These are phyloP conservation scores for Inga oerstediana DNA, from an alignment of 306 rosid species.

Conservation along the genomic window DNA sequence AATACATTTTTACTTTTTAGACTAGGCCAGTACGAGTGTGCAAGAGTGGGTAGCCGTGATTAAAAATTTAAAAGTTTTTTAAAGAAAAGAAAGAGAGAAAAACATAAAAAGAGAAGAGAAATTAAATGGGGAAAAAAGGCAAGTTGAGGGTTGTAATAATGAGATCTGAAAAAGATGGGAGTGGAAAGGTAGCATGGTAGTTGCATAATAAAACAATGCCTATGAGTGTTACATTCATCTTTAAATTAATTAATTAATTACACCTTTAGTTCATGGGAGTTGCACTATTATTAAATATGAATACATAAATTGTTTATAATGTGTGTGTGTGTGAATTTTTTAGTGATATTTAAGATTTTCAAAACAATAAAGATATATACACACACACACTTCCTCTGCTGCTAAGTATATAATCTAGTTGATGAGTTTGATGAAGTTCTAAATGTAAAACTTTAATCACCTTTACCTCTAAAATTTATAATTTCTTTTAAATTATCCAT, in stretches of 20 bases:
- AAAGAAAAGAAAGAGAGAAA: not conserved
- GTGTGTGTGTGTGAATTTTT: too few relatives aligned
- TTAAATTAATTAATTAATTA: not conserved
- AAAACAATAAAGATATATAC: too few relatives aligned
- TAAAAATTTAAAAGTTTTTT: not conserved
- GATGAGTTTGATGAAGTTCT: too few relatives aligned
- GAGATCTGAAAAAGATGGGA: slow-evolving; percentile 26
- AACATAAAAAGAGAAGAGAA: not conserved
- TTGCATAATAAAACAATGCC: not conserved
- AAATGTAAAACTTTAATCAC: too few relatives aligned
- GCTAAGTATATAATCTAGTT: too few relatives aligned
- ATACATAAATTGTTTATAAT: too few relatives aligned
- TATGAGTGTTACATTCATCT: not conserved
- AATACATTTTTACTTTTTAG: too few relatives aligned
- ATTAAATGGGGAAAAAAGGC: not conserved
- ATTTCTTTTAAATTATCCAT: too few relatives aligned
- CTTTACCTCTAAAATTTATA: too few relatives aligned
- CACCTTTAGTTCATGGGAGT: not conserved
- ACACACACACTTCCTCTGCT: too few relatives aligned
- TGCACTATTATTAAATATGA: not conserved
- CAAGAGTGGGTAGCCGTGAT: not conserved
- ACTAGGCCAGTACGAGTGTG: too few relatives aligned
- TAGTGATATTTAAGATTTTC: too few relatives aligned
- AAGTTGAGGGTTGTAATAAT: not conserved
- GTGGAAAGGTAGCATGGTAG: slow-evolving; percentile 5